A percentile compares a stretch with the other conserved stretches of the same genome.
These are phyloP conservation scores for Mikania micrantha DNA, from an alignment of 129 eudicot genomes.

Conservation along the genomic window DNA sequence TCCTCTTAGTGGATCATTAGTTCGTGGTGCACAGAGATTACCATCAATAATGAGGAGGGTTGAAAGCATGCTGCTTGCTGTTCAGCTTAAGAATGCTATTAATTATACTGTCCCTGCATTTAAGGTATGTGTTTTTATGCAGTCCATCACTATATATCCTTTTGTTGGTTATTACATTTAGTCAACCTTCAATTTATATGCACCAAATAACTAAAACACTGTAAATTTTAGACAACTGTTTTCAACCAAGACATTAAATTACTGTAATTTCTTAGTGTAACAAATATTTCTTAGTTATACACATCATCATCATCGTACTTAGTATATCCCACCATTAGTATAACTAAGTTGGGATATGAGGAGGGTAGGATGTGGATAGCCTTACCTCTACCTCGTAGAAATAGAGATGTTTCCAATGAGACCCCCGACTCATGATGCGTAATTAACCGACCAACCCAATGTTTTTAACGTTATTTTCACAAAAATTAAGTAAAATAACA, in stretches of 20 bases:
- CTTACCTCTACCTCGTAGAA: too few species aligned
- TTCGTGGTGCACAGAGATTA: slow-evolving; percentile 94
- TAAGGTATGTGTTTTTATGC: slow-evolving; percentile 36
- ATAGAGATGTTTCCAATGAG: too few species aligned
- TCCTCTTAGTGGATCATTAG: slow-evolving; percentile 88
- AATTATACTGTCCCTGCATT: slow-evolving; percentile 62
- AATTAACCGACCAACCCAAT: too few species aligned
- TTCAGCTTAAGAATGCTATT: slow-evolving; percentile 75
- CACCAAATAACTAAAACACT: not conserved
- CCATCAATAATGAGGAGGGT: slow-evolving; percentile 97
- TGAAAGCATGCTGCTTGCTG: slow-evolving; percentile 96
- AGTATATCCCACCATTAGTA: too few species aligned
- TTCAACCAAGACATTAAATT: not conserved
- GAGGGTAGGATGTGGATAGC: too few species aligned
- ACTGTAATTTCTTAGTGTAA: too few species aligned
- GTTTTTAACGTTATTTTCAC: too few species aligned
- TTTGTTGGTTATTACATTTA: not conserved
- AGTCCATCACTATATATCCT: not conserved
- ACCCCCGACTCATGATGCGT: too few species aligned
- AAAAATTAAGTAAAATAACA: too few species aligned
- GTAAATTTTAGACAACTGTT: not conserved
- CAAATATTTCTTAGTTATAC: too few species aligned
- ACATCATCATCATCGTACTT: too few species aligned
- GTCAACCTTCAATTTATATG: not conserved
- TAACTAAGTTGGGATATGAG: too few species aligned